A percentile compares a stretch with the other conserved stretches of the same genome.
These are phyloP conservation scores for Pythium myriotylum DNA, from an alignment of 352 stramenopile species.

Conservation along the genomic window DNA sequence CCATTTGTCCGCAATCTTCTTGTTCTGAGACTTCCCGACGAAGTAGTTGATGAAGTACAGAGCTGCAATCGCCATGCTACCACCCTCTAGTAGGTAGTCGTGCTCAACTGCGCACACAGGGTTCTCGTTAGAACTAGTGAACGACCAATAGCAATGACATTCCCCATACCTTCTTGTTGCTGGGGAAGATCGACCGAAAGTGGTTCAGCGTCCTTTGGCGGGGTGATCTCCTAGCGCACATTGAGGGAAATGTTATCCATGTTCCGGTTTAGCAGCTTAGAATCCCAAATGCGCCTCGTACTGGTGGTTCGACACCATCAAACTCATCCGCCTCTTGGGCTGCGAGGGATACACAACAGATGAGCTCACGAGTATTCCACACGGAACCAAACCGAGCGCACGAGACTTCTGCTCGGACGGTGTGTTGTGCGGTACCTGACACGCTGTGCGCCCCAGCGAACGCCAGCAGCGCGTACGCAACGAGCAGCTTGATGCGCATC, in stretches of 20 bases:
- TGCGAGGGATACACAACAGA: not conserved
- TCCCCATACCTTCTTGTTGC: conserved; percentile 3
- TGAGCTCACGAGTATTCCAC: not conserved
- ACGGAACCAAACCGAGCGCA: no score
- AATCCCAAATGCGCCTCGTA: conserved; percentile 3
- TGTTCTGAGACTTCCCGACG: conserved; percentile 69
- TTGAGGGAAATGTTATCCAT: not conserved
- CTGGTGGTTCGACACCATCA: conserved; percentile 28
- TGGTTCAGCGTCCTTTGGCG: conserved; percentile 10
- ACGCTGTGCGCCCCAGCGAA: conserved; percentile 23
- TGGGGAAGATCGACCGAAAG: conserved; percentile 5
- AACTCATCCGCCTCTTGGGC: conserved; percentile 36
- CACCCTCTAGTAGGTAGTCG: conserved; percentile 48
- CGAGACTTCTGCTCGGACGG: not conserved
- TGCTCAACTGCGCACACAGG: conserved; percentile 11
- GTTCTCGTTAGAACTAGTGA: not conserved
- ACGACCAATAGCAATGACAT: not conserved
- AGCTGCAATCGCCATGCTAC: conserved; percentile 44
- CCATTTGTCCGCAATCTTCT: conserved; percentile 66
- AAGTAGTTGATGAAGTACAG: conserved; percentile 68
- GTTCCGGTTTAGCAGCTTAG: no score
- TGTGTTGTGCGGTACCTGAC: conserved; percentile 3
- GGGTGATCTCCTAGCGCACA: conserved; percentile 16
- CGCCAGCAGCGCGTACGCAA: conserved; percentile 30
- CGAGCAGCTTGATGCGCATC: conserved; percentile 25